phyloP scores from a whole-genome alignment of 108 stramenopile genomes.

The Cyclotella baltica region DNA sequence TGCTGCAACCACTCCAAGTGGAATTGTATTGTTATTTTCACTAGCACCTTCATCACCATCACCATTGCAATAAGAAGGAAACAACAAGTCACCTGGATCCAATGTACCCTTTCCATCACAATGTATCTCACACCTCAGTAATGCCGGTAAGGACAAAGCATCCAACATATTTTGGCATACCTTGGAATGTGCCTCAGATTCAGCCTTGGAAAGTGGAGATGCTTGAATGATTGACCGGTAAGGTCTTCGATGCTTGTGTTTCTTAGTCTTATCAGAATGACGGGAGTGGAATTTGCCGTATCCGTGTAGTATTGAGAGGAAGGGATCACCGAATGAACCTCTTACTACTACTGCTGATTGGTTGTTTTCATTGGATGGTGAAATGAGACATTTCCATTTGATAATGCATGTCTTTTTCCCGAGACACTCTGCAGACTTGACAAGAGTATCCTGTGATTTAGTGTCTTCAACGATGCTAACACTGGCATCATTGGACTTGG shows the following conservation, averaged over 20 bases:
- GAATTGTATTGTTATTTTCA: not conserved
- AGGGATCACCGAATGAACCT: constrained; percentile 72
- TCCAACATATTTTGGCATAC: constrained; percentile 48
- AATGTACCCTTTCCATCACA: constrained; percentile 65
- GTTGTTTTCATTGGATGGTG: not conserved
- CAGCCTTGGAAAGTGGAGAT: constrained; percentile 51
- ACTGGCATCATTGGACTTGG: not conserved
- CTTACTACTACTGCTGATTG: constrained; percentile 66
- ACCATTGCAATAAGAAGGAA: constrained; percentile 11
- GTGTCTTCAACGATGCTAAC: not conserved
- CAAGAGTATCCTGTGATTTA: not conserved
- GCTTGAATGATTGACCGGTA: constrained; percentile 45
- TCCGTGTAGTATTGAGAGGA: constrained; percentile 59
- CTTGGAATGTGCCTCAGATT: constrained; percentile 34
- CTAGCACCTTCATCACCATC: not conserved
- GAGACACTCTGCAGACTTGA: not conserved
- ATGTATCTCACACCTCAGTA: constrained; percentile 67
- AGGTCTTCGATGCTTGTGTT: constrained; percentile 30
- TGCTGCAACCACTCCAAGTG: constrained; percentile 61
- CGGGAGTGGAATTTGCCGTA: constrained; percentile 35
- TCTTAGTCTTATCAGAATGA: not conserved
- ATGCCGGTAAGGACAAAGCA: constrained; percentile 78
- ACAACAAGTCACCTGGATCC: constrained; percentile 49
- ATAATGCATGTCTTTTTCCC: constrained; percentile 25
- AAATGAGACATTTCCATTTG: constrained; percentile 42